Percentiles rank a stretch among this genome's conserved stretches.
phyloP scores from a whole-genome alignment of 2,329 filamentous ascomycete species.

The Allantophomopsis cytisporea region DNA sequence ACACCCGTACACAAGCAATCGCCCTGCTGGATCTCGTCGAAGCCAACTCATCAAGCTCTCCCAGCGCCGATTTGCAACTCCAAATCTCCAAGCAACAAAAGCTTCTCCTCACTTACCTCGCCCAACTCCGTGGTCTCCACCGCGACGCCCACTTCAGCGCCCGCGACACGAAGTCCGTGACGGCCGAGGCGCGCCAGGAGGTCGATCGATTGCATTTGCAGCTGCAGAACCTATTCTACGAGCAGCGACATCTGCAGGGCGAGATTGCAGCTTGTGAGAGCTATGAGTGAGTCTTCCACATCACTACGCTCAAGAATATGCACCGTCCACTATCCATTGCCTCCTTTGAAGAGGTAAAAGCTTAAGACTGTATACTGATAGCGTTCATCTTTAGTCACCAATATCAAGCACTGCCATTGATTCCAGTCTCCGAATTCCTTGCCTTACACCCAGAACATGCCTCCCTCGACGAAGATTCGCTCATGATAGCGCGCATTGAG shows the following conservation, averaged over 20 bases:
- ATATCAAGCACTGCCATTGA: conserved; percentile 73
- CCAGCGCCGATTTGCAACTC: conserved; percentile 33
- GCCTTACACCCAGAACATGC: conserved; percentile 60
- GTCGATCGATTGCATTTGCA: conserved; percentile 86
- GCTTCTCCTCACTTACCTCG: conserved; percentile 62
- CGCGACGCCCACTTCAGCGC: conserved; percentile 69
- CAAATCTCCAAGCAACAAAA: conserved; percentile 68
- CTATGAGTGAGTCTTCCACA: conserved; percentile 59
- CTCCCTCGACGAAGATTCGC: conserved; percentile 59
- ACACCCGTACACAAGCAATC: conserved; percentile 60
- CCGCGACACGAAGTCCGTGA: conserved; percentile 74
- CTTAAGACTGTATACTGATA: no score
- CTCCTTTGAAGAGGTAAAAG: no score
- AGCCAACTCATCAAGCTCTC: conserved; percentile 27
- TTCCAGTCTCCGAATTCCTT: conserved; percentile 74
- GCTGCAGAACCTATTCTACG: conserved; percentile 92
- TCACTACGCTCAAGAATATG: neutral
- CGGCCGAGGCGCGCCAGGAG: conserved; percentile 77
- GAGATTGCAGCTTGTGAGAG: conserved; percentile 86
- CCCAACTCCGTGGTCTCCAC: conserved; percentile 71
- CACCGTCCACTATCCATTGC: neutral
- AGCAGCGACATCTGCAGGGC: conserved; percentile 78
- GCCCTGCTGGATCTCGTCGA: conserved; percentile 51
- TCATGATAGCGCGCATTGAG: conserved; percentile 85
- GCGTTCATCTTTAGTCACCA: conserved; percentile 51